These are phyloP conservation scores for Rhinocladiella mackenziei DNA, from an alignment of 2,329 filamentous ascomycete species.

Conservation along the genomic window DNA sequence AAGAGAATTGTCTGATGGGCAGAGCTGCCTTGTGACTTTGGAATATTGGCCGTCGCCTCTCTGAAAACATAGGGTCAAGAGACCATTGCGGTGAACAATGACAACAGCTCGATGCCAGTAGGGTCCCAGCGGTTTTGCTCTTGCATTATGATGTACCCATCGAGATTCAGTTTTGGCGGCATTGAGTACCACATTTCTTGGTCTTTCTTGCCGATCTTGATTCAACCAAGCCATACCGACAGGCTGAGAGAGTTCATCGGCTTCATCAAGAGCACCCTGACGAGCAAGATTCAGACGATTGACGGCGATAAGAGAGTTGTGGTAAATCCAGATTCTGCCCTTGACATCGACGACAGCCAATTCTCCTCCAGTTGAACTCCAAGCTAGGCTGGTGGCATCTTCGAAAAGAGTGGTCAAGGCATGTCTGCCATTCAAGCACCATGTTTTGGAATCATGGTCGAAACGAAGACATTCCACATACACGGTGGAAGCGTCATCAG, in stretches of 20 bases:
- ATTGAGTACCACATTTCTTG: slow-evolving; percentile 31
- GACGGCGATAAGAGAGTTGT: slow-evolving; percentile 61
- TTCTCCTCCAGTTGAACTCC: slow-evolving; percentile 73
- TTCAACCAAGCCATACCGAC: slow-evolving; percentile 84
- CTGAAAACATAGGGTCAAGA: slow-evolving; percentile 71
- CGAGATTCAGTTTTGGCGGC: slow-evolving; percentile 58
- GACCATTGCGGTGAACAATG: slow-evolving; percentile 69
- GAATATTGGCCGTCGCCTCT: slow-evolving; percentile 65
- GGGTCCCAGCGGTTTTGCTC: slow-evolving; percentile 64
- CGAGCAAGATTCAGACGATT: slow-evolving; percentile 65
- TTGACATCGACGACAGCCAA: slow-evolving; percentile 76
- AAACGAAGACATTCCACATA: slow-evolving; percentile 22
- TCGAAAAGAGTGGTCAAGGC: slow-evolving; percentile 22
- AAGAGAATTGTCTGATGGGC: slow-evolving; percentile 8
- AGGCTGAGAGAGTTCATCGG: slow-evolving; percentile 70
- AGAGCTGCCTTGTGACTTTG: slow-evolving; percentile 55
- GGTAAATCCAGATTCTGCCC: slow-evolving; percentile 72
- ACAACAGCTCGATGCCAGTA: slow-evolving; percentile 72
- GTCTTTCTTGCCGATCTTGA: slow-evolving; percentile 45
- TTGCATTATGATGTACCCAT: slow-evolving; percentile 67
- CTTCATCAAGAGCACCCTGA: slow-evolving; percentile 61
- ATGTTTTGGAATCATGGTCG: slow-evolving; percentile 16
- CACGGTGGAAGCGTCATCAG: slow-evolving; percentile 23
- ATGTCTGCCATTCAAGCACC: slow-evolving; percentile 17
- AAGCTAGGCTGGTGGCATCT: slow-evolving; percentile 65